Evolutionary conservation across 768 basidiomycete genomes (phyloP).

Genomic region (Lentinula edodes): DNA sequence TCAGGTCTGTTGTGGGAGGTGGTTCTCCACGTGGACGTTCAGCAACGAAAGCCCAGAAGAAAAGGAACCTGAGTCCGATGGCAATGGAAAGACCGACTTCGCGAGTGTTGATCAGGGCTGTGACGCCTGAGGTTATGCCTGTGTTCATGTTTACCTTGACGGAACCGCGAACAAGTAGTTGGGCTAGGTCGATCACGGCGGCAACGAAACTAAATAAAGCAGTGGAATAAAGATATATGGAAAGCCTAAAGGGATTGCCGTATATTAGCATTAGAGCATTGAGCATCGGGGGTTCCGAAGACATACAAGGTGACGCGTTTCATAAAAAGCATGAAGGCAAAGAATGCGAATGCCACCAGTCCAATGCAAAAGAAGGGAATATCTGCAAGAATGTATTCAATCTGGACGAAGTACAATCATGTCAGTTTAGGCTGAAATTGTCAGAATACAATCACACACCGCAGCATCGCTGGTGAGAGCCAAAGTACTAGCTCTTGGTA

Average conservation of each 20-base stretch:
- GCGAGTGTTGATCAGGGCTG: slow-evolving; percentile 41
- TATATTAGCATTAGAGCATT: not conserved
- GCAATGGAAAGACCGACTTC: slow-evolving; percentile 58
- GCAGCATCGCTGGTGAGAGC: slow-evolving; percentile 35
- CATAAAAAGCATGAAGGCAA: slow-evolving; percentile 49
- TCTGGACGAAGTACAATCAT: slow-evolving; percentile 24
- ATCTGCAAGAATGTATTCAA: slow-evolving; percentile 53
- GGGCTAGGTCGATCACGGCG: slow-evolving; percentile 56
- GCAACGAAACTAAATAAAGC: slow-evolving; percentile 57
- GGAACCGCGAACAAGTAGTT: slow-evolving; percentile 39
- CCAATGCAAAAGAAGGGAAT: slow-evolving; percentile 67
- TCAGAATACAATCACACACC: slow-evolving; percentile 26
- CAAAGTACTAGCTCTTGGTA: slow-evolving; percentile 15
- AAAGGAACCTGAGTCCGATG: slow-evolving; percentile 54
- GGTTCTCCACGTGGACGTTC: slow-evolving; percentile 46
- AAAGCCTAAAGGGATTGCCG: slow-evolving; percentile 25
- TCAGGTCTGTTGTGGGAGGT: slow-evolving; percentile 9
- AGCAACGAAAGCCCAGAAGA: slow-evolving; percentile 64
- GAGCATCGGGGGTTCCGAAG: no score
- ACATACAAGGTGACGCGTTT: slow-evolving; percentile 49
- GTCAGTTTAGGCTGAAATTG: not conserved
- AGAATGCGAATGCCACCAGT: slow-evolving; percentile 56
- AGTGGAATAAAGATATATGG: slow-evolving; percentile 50
- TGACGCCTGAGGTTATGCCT: slow-evolving; percentile 20
- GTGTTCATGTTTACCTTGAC: slow-evolving; percentile 17